Percentiles rank a stretch among this genome's conserved stretches.
Evolutionary conservation across 495 filamentous ascomycete genomes (phyloP).

Genomic region (Poronia punctata): DNA sequence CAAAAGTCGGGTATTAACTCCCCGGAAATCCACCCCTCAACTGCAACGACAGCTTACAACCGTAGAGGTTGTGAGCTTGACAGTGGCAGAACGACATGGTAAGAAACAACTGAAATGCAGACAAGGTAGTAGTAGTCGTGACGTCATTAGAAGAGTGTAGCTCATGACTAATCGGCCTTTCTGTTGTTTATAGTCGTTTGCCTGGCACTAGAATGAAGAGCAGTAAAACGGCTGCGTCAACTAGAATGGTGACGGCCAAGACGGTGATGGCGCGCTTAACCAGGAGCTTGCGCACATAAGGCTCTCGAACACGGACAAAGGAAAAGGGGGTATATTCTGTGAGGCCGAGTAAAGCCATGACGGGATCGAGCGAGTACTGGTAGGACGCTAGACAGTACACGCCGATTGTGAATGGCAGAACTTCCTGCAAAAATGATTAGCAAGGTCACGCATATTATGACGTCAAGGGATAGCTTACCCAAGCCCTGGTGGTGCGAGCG

Average conservation of each 20-base stretch:
- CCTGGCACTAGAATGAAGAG: slow-evolving; percentile 93
- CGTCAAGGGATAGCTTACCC: slow-evolving; percentile 51
- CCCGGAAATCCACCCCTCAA: no score
- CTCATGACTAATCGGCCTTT: background rate
- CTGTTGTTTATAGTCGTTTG: slow-evolving; percentile 56
- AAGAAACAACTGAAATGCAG: no score
- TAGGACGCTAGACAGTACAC: slow-evolving; percentile 83
- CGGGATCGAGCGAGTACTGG: slow-evolving; percentile 88
- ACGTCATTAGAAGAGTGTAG: slow-evolving; percentile 16
- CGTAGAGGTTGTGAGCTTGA: no score
- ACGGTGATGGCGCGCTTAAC: slow-evolving; percentile 74
- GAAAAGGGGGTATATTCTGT: slow-evolving; percentile 95
- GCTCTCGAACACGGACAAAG: slow-evolving; percentile 78
- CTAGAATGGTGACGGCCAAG: slow-evolving; percentile 59
- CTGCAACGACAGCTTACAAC: no score
- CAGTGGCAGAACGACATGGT: no score
- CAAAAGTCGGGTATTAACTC: no score
- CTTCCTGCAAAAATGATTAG: slow-evolving; percentile 51
- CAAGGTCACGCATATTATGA: background rate
- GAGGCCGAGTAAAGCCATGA: slow-evolving; percentile 78
- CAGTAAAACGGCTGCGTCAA: slow-evolving; percentile 68
- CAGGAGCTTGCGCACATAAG: slow-evolving; percentile 78
- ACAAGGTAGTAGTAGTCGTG: slow-evolving; percentile 22
- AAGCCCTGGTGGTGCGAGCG: slow-evolving; percentile 64
- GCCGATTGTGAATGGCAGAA: slow-evolving; percentile 88